phyloP scores from a whole-genome alignment of 306 rosid species.

The Cucumis sativus region Cucumber_9930_V3 NC_026660.2:29882001-29882500 shows the following conservation, averaged over 20 bases:
- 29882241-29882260: not conserved
- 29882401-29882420: not conserved
- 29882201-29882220: not conserved
- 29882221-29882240: not conserved
- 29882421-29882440: not conserved
- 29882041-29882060: not conserved
- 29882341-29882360: not conserved
- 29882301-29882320: not conserved
- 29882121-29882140: constrained; percentile 2
- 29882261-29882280: not conserved
- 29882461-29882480: not conserved
- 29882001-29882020: not conserved
- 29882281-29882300: not conserved
- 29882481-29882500: not conserved
- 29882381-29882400: not conserved
- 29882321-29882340: not conserved
- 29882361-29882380: not conserved
- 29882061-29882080: not conserved
- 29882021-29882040: not conserved
- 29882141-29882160: constrained; percentile 5
- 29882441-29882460: not conserved
- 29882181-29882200: not conserved
- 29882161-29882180: constrained; percentile 2
- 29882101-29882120: not conserved
- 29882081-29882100: constrained; percentile 4